phyloP scores from a whole-genome alignment of 768 basidiomycete genomes.

The Amanita muscaria region DNA sequence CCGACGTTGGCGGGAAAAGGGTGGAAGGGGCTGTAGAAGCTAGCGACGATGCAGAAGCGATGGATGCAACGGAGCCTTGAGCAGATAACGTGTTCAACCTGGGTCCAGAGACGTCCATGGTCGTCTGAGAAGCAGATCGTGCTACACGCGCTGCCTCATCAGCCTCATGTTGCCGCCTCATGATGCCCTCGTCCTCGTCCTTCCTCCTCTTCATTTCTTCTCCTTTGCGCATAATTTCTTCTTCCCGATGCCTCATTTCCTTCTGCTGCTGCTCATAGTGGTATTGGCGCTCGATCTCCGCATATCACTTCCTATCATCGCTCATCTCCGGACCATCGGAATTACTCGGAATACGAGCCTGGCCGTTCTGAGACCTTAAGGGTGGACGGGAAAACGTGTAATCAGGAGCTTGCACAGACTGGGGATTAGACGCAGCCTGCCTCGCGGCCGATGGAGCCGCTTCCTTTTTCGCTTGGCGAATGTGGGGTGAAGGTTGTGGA shows the following conservation, averaged over 20 bases:
- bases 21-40: neutral
- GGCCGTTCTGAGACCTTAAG: slow-evolving; percentile 5
- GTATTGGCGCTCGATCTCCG: slow-evolving; percentile 7
- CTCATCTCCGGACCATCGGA: neutral
- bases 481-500: slow-evolving; percentile 4
- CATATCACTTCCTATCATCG: slow-evolving; percentile 2
- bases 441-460: slow-evolving; percentile 14
- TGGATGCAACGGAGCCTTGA: slow-evolving; percentile 5
- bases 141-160: slow-evolving; percentile 39
- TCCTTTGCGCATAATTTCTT: slow-evolving; percentile 32
- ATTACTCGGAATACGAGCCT: neutral
- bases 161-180: slow-evolving; percentile 51
- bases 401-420: slow-evolving; percentile 14
- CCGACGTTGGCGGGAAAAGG: slow-evolving; percentile 1
- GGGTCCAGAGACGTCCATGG: slow-evolving; percentile 16
- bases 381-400: slow-evolving; percentile 23
- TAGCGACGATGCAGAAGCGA: slow-evolving; percentile 7
- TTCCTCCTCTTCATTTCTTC: slow-evolving; percentile 29
- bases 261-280: slow-evolving; percentile 29
- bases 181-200: slow-evolving; percentile 49
- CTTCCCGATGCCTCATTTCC: slow-evolving; percentile 36
- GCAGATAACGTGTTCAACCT: slow-evolving; percentile 1
- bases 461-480: slow-evolving; percentile 4
- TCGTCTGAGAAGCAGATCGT: slow-evolving; percentile 25
- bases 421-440: slow-evolving; percentile 13